phyloP scores from a whole-genome alignment of 2,329 filamentous ascomycete genomes.

The Dendryphion nanum region DNA sequence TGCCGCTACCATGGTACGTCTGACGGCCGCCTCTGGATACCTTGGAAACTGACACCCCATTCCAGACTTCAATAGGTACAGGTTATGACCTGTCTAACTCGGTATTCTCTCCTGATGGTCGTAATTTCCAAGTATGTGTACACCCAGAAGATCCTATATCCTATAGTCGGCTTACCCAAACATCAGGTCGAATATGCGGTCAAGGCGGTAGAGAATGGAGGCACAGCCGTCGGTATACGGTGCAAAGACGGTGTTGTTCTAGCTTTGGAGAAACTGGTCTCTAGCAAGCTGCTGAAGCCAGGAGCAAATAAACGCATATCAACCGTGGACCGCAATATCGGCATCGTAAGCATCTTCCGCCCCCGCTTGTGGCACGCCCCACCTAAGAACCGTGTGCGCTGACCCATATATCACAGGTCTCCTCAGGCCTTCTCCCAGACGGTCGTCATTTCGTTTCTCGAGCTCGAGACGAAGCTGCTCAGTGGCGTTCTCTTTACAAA shows the following conservation, averaged over 20 bases:
- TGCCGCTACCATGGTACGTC: background rate
- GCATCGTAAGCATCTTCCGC: slow-evolving; percentile 65
- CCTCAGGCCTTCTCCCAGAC: slow-evolving; percentile 90
- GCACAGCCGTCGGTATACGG: slow-evolving; percentile 91
- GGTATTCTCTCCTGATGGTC: slow-evolving; percentile 97
- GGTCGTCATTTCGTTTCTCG: slow-evolving; percentile 92
- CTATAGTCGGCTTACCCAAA: too few species aligned
- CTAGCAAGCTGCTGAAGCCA: slow-evolving; percentile 91
- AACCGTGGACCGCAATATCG: slow-evolving; percentile 89
- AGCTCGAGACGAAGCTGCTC: slow-evolving; percentile 87
- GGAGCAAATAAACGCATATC: slow-evolving; percentile 97
- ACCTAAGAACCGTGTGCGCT: background rate
- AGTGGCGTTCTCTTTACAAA: slow-evolving; percentile 93
- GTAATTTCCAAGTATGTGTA: slow-evolving; percentile 85
- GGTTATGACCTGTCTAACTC: slow-evolving; percentile 99
- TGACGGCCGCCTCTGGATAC: slow-evolving; percentile 10
- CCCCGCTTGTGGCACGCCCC: background rate
- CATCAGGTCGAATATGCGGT: slow-evolving; percentile 83
- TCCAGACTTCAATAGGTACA: slow-evolving; percentile 96
- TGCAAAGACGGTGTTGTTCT: slow-evolving; percentile 97
- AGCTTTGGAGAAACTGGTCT: slow-evolving; percentile 93
- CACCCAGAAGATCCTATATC: too few species aligned
- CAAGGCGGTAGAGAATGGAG: slow-evolving; percentile 97
- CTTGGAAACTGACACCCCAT: too few species aligned
- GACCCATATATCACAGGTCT: slow-evolving; percentile 61